Evolutionary conservation across 495 filamentous ascomycete genomes (phyloP), one percentile per base, ranked within the genome.

Genomic region (Talaromyces proteolyticus): DNA sequence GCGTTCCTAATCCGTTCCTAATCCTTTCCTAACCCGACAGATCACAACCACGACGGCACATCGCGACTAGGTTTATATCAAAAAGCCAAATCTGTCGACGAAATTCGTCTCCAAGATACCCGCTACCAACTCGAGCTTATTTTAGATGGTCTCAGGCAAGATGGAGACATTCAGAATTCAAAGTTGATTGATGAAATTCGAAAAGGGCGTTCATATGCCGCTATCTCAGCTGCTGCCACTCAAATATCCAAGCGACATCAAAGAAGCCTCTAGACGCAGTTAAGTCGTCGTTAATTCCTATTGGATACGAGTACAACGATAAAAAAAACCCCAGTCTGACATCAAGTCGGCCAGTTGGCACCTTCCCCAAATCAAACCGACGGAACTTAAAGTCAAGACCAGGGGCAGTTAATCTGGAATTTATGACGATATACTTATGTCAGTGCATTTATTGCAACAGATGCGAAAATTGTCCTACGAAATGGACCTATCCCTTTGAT

Each of bases 331-430:
- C 48, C 48, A 55, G 14, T 37, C 42, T 41, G 48, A 48, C 12
- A 42, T 36, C 37, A 55, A 29, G 10, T 43, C 47, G 4, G 49
- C n/a, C n/a, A n/a, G n/a, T n/a, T n/a, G n/a, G n/a, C n/a, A n/a
- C n/a, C n/a, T n/a, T n/a, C n/a, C n/a, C n/a, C n/a, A n/a, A n/a
- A n/a, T n/a, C n/a, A n/a, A n/a, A n/a, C n/a, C n/a, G n/a, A n/a
- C n/a, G n/a, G n/a, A n/a, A n/a, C n/a, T n/a, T n/a, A n/a, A n/a
- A n/a, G n/a, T n/a, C n/a, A n/a, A n/a, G n/a, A n/a, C n/a, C n/a
- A n/a, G n/a, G n/a, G n/a, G n/a, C n/a, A n/a, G n/a, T n/a, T n/a
- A n/a, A n/a, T n/a, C n/a, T n/a, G n/a, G n/a, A n/a, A n/a, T n/a
- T n/a, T n/a, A n/a, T n/a, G n/a, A n/a, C n/a, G n/a, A n/a, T n/a